These are phyloP conservation scores for Ophioceras dolichostomum DNA, from an alignment of 2,329 filamentous ascomycete genomes.

Conservation along the genomic window DNA sequence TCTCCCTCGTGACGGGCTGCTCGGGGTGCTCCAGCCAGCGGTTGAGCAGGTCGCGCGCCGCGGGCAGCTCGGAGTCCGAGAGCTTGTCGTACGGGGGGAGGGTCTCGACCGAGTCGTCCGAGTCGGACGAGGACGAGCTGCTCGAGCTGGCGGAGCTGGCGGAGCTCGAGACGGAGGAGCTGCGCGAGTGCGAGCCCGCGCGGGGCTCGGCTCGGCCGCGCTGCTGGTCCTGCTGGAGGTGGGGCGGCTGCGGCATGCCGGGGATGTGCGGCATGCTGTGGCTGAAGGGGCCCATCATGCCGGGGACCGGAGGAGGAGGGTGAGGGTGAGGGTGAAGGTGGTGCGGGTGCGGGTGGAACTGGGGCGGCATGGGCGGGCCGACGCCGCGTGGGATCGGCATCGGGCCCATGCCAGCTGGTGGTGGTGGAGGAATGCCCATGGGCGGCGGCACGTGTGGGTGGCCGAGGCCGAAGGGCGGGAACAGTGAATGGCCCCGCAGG, in stretches of 20 bases:
- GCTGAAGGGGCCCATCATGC: background rate
- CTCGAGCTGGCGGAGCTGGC: slow-evolving; percentile 23
- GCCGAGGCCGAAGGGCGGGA: slow-evolving; percentile 2
- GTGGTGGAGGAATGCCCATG: background rate
- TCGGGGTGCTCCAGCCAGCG: slow-evolving; percentile 38
- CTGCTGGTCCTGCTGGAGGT: background rate
- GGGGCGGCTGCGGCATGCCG: background rate
- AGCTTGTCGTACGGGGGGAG: slow-evolving; percentile 42
- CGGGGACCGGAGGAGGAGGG: no score
- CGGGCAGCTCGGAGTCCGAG: slow-evolving; percentile 31
- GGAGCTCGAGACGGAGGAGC: slow-evolving; percentile 4
- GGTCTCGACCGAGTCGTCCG: slow-evolving; percentile 31
- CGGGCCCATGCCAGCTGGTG: background rate
- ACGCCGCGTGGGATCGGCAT: background rate
- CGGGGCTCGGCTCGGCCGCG: background rate
- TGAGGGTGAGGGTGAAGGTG: no score
- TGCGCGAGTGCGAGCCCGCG: background rate
- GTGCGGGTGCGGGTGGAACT: background rate
- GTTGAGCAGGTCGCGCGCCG: slow-evolving; percentile 28
- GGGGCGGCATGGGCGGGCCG: background rate
- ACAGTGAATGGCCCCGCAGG: slow-evolving; percentile 12
- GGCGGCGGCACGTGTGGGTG: background rate
- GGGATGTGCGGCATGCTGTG: background rate
- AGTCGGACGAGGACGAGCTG: slow-evolving; percentile 20
- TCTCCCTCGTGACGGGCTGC: slow-evolving; percentile 31